Base-by-base conservation (phyloP, 768 basidiomycete genomes). In the Dioszegia aurantiaca region DNA sequence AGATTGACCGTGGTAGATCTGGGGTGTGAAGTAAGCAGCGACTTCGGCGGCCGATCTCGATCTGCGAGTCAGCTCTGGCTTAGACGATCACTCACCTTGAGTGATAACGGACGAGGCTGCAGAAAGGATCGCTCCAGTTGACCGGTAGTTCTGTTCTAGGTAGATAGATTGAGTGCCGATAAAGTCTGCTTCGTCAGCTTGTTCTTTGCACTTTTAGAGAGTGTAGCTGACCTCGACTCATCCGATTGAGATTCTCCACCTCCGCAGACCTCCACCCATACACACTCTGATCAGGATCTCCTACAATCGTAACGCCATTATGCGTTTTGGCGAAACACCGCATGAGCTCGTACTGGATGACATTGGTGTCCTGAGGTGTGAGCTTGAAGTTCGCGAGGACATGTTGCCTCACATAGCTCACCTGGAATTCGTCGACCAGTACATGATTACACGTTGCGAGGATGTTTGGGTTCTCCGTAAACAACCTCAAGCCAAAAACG, bases 281-380 rank as follows among this genome's bases (percentile, higher is more conserved):
- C 40, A 90, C 91, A 0, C 88, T 89, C 71, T 93, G 90, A 73
- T 93, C 90, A 0, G 90, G 90, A 77, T 93, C 90, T 0, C 90
- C 90, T 2, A 93, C 89, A 39, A 92, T 82, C 3, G 86, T 89
- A 26, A 90, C 80, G 60, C 85, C 83, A 27, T 80, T 76, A 31
- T 78, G 77, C 3, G 76, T 67, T 12, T 79, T 67, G 0, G 85
- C 87, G 51, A 93, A 83, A 3, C 81, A 78, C 59, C 79, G 81
- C 85, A 91, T 87, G 23, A 92, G 82, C 57, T 86, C 81, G 73
- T 90, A 92, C 72, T 92, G 90, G 19, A 84, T 84, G 3, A 79
- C 81, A 64, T 90, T 91, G 0, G 89, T 90, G 73, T 92, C 89
- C 77, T 90, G 84, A 58, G 19, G 26, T 26, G 26, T 37, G 17